These are phyloP conservation scores for Violaceomyces palustris DNA, from an alignment of 1,284 basidiomycete genomes.

Conservation along the genomic window DNA sequence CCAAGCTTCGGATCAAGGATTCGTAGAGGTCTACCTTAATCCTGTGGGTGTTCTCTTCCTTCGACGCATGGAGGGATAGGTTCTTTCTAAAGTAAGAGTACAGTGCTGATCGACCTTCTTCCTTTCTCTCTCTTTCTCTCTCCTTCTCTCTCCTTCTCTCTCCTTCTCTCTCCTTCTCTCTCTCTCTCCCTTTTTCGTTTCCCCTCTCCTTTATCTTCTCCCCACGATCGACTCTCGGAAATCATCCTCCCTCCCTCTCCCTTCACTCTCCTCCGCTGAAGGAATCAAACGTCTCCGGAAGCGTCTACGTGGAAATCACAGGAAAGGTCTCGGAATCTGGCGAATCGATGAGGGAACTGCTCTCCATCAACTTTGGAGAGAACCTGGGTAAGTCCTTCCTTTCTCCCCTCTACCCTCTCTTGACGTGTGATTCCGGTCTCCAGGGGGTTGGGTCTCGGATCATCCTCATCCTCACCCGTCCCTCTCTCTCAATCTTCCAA, in stretches of 20 bases:
- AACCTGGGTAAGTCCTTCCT: slow-evolving; percentile 35
- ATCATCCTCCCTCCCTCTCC: not conserved
- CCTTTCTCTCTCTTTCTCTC: not conserved
- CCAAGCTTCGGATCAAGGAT: slow-evolving; percentile 42
- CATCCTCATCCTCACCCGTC: not conserved
- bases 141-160: not conserved
- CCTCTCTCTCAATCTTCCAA: not conserved
- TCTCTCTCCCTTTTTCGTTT: too few relatives aligned
- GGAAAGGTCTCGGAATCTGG: slow-evolving; percentile 45
- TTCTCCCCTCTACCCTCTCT: not conserved
- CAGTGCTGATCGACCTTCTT: not conserved
- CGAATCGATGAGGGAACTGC: slow-evolving; percentile 20
- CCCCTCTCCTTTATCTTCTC: too few relatives aligned
- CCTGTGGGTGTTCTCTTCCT: slow-evolving; percentile 12
- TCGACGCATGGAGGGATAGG: too few relatives aligned
- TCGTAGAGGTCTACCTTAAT: slow-evolving; percentile 40
- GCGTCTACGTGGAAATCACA: slow-evolving; percentile 40
- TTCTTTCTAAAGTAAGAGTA: too few relatives aligned
- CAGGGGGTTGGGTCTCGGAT: not conserved
- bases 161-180: too few relatives aligned
- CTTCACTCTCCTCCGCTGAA: not conserved
- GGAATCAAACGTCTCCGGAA: slow-evolving; percentile 21
- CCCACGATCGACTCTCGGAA: too few relatives aligned
- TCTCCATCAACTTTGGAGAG: slow-evolving; percentile 34
- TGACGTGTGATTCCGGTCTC: not conserved